phyloP scores from a whole-genome alignment of 352 stramenopile genomes.

The Peronospora destructor region DNA sequence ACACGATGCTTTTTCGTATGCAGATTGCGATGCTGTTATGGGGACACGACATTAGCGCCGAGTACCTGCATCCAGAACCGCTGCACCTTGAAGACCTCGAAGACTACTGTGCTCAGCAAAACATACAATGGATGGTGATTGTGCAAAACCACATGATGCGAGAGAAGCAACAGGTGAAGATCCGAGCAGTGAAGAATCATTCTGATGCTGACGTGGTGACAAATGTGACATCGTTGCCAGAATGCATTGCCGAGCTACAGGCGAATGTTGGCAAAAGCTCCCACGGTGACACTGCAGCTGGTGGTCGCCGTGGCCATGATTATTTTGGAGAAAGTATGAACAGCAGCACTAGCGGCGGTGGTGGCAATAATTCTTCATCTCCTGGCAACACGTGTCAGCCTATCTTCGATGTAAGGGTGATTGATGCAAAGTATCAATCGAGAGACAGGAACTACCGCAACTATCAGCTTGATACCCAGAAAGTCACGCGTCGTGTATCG shows the following conservation, averaged over 20 bases:
- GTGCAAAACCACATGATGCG: slow-evolving; percentile 78
- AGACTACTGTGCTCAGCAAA: slow-evolving; percentile 71
- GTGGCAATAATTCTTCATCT: slow-evolving; percentile 5
- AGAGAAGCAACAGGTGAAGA: slow-evolving; percentile 83
- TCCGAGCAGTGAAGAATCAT: slow-evolving; percentile 62
- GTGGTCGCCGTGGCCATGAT: slow-evolving; percentile 21
- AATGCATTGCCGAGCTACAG: slow-evolving; percentile 55
- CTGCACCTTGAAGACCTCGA: slow-evolving; percentile 78
- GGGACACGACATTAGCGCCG: slow-evolving; percentile 58
- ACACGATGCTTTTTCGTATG: slow-evolving; percentile 71
- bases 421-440: slow-evolving; percentile 66
- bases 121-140: slow-evolving; percentile 80
- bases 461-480: slow-evolving; percentile 61
- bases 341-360: slow-evolving; percentile 15
- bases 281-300: slow-evolving; percentile 14
- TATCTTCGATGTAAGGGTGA: slow-evolving; percentile 70
- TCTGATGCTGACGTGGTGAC: slow-evolving; percentile 64
- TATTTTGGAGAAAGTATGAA: slow-evolving; percentile 23
- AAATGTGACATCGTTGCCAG: slow-evolving; percentile 51
- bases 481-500: slow-evolving; percentile 73
- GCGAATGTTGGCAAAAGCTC: slow-evolving; percentile 17
- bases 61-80: slow-evolving; percentile 79
- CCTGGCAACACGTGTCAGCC: slow-evolving; percentile 33
- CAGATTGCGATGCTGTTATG: slow-evolving; percentile 75
- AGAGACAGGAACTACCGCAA: slow-evolving; percentile 45